Evolutionary conservation across 257 asterid genomes (phyloP).

Genomic region (Paulownia fortunei): DNA sequence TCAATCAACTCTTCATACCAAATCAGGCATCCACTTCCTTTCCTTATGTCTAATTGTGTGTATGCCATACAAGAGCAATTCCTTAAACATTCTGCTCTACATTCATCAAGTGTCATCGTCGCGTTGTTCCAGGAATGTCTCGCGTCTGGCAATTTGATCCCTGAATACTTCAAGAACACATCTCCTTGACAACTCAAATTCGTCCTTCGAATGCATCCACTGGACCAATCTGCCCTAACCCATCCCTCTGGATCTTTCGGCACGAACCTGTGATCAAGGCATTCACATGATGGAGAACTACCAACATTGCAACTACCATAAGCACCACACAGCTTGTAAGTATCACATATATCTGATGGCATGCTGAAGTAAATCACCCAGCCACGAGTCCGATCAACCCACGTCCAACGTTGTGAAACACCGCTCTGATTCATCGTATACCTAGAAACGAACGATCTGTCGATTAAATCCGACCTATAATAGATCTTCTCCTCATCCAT

Average conservation of each 20-base stretch:
- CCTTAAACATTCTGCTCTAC: conserved; percentile 33
- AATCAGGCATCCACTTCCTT: conserved; percentile 31
- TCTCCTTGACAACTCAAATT: conserved; percentile 37
- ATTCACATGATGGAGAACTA: conserved; percentile 33
- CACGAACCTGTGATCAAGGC: conserved; percentile 41
- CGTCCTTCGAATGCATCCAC: conserved; percentile 30
- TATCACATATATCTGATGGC: conserved; percentile 45
- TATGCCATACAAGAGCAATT: conserved; percentile 46
- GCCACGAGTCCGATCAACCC: conserved; percentile 28
- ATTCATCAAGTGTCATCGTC: conserved; percentile 35
- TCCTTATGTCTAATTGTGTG: conserved; percentile 30
- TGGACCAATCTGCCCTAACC: conserved; percentile 34
- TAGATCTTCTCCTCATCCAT: conserved; percentile 24
- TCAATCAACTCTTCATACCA: conserved; percentile 36
- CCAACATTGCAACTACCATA: conserved; percentile 39
- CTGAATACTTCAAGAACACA: conserved; percentile 27
- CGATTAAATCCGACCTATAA: conserved; percentile 1
- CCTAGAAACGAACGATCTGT: conserved; percentile 7
- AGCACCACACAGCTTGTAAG: conserved; percentile 30
- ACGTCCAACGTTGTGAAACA: conserved; percentile 28
- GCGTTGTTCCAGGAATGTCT: conserved; percentile 27
- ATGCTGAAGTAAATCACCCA: conserved; percentile 39
- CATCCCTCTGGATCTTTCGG: conserved; percentile 31
- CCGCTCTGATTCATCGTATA: conserved; percentile 23
- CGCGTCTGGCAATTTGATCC: conserved; percentile 39